Evolutionary conservation across 163 green algal species (phyloP).

Genomic region (Volvox carteri): DNA sequence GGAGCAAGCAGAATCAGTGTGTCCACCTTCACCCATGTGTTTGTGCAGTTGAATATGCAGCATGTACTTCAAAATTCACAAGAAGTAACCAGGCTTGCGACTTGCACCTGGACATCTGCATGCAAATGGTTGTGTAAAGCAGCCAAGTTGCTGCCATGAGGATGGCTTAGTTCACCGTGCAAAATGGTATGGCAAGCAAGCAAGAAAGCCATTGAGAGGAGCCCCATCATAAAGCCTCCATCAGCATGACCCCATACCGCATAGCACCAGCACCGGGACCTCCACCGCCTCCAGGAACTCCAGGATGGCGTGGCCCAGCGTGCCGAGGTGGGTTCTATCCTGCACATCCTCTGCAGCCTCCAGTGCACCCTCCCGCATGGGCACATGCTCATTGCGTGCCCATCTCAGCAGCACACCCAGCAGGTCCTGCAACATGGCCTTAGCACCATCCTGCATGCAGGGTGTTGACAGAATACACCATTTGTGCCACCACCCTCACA

Average conservation of each 20-base stretch:
- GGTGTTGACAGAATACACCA: not conserved
- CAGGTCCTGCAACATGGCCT: constrained; percentile 5
- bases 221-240: not conserved
- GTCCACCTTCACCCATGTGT: no score
- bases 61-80: no score
- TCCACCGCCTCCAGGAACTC: not conserved
- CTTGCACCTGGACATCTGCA: not conserved
- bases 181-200: not conserved
- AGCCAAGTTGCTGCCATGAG: not conserved
- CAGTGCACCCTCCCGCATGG: constrained; percentile 9
- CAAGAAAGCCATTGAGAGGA: not conserved
- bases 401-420: constrained; percentile 10
- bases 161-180: not conserved
- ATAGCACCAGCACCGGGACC: constrained; percentile 40
- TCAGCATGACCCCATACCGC: constrained; percentile 7
- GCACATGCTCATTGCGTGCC: not conserved
- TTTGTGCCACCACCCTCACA: constrained; percentile 5
- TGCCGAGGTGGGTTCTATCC: not conserved
- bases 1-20: no score
- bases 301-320: not conserved
- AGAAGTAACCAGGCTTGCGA: not conserved
- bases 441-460: not conserved
- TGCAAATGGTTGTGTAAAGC: not conserved
- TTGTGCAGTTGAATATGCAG: no score
- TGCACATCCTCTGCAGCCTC: no score